Evolutionary conservation across 148 eudicot species (phyloP), one percentile per base, ranked within the genome.

Genomic region (Arctostaphylos glauca): DNA sequence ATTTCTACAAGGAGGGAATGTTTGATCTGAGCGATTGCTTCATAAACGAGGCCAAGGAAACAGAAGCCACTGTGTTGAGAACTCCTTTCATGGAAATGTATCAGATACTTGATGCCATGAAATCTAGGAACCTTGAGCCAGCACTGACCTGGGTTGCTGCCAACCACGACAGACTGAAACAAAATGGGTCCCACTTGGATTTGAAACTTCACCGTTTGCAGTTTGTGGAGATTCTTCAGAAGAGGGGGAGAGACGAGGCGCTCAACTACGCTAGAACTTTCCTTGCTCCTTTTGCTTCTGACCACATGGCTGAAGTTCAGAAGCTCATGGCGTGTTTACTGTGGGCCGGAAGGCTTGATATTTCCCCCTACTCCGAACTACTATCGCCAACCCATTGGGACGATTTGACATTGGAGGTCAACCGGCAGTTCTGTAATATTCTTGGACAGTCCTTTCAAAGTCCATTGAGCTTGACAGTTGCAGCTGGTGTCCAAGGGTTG

Each of bases 401-500:
- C n/a, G 91, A 92, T 46, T 70, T 93, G 71, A 83, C 84, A 0
- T 92, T 90, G 31, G 96, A 93, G 83, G 85, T 94, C 44, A 77
- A 90, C 2, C 85, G 86, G 43, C 94, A 92, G n/a, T 92, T 91
- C 80, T 94, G 96, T 82, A 89, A 90, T 84, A 88, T 91, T 41
- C 79, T 90, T 62, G 98, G 98, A 3, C 91, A 93, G 68, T 91
- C 96, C 46, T 90, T 79, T 16, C 88, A 88, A 84, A 89, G 95
- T 81, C 98, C 98, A 14, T 81, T 94, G 84, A 90, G 92, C 75
- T 93, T 93, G 80, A 87, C 94, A 0, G 77, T 94, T 59, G 91
- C 88, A 47, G 98, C 96, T 46, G 98, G 98, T 7, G 89, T 89
- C 77, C 98, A 88, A 82, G 98, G 95, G 49, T 86, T 94, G 62